Conservation (phyloP, 2,329 filamentous ascomycete genomes). For the Claviceps maximensis region DNA sequence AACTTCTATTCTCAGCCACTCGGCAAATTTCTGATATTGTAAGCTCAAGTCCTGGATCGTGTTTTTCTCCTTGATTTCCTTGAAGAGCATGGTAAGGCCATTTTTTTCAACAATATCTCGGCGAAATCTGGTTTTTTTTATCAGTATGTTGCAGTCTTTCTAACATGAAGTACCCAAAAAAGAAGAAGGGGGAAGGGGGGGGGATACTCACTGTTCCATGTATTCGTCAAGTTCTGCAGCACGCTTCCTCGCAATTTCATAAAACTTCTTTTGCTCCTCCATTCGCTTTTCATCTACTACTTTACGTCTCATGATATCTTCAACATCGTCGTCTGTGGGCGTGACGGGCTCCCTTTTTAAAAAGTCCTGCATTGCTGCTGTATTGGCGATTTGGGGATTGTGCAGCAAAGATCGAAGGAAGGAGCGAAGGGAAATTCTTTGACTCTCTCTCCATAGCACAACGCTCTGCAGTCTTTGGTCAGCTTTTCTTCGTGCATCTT, state of each 20-base stretch:
- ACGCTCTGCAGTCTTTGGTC: constrained; percentile 30
- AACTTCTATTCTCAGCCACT: constrained; percentile 95
- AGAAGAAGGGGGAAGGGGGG: no score
- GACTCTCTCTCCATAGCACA: constrained; percentile 69
- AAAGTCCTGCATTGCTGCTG: constrained; percentile 75
- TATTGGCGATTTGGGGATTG: constrained; percentile 71
- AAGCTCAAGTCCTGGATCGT: constrained; percentile 79
- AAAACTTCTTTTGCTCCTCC: constrained; percentile 87
- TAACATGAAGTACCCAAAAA: neutral
- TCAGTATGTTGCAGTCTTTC: neutral
- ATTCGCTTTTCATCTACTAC: constrained; percentile 75
- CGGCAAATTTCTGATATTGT: constrained; percentile 95
- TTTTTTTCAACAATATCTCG: constrained; percentile 58
- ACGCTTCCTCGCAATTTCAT: constrained; percentile 82
- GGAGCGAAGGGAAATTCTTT: constrained; percentile 80
- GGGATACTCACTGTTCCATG: constrained; percentile 67
- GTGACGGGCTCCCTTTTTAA: constrained; percentile 59
- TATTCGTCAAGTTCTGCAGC: constrained; percentile 91
- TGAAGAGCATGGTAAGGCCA: constrained; percentile 82
- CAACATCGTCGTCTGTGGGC: constrained; percentile 67
- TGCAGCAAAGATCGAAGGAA: constrained; percentile 79
- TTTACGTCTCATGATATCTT: constrained; percentile 69
- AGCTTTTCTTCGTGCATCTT: constrained; percentile 9
- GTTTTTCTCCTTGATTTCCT: constrained; percentile 82
- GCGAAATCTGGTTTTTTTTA: constrained; percentile 37